Conservation (phyloP, 1,284 basidiomycete genomes). For the Apiotrichum gamsii region DNA sequence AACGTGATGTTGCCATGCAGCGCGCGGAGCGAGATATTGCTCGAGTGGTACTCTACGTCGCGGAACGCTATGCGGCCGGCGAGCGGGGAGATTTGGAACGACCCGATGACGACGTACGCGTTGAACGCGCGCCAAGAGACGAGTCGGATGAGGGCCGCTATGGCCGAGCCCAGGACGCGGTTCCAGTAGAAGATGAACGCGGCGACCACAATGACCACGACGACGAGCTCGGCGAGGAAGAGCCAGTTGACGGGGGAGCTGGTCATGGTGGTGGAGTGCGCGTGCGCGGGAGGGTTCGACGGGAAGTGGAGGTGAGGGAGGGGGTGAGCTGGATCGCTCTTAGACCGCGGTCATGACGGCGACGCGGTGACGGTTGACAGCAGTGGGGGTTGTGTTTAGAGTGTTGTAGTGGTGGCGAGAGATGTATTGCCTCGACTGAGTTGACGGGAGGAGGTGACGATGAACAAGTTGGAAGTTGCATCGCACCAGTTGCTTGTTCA, state of each 20-base stretch:
- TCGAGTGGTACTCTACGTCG: conserved; percentile 78
- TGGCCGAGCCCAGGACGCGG: conserved; percentile 63
- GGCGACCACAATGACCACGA: conserved; percentile 60
- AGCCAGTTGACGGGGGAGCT: conserved; percentile 41
- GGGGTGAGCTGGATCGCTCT: too few relatives aligned
- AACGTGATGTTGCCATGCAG: conserved; percentile 79
- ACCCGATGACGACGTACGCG: conserved; percentile 51
- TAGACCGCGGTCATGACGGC: too few relatives aligned
- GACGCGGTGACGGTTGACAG: too few relatives aligned
- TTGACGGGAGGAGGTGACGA: too few relatives aligned
- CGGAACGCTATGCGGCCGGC: conserved; percentile 78
- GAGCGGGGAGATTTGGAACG: conserved; percentile 83
- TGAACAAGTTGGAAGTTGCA: too few relatives aligned
- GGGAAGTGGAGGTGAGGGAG: too few relatives aligned
- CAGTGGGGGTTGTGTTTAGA: too few relatives aligned
- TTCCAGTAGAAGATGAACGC: conserved; percentile 86
- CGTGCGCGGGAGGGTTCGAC: too few relatives aligned
- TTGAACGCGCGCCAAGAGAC: conserved; percentile 43
- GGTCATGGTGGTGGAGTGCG: neutral
- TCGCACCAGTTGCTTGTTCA: too few relatives aligned
- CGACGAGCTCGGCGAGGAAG: conserved; percentile 64
- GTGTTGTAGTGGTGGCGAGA: too few relatives aligned
- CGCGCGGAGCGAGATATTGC: conserved; percentile 76
- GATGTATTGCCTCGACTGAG: too few relatives aligned
- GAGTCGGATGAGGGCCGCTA: conserved; percentile 47